Percentiles rank a stretch among this genome's conserved stretches.
Evolutionary conservation across 2,329 filamentous ascomycete species (phyloP).

Genomic region (Ophiostoma himal-ulmi): DNA sequence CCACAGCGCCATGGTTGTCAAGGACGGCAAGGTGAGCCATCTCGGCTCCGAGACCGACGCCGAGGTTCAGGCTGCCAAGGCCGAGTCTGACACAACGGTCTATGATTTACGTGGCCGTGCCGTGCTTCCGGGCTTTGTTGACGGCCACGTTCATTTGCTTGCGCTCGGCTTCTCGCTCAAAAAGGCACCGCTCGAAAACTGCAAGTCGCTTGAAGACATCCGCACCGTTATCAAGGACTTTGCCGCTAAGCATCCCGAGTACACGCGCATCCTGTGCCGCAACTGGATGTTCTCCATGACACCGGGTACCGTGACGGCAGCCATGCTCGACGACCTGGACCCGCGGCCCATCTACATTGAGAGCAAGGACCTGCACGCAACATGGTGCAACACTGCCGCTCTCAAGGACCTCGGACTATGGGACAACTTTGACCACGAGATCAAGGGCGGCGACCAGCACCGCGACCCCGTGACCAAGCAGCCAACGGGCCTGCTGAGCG

Average conservation of each 20-base stretch:
- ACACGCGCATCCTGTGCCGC: constrained; percentile 45
- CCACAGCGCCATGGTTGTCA: constrained; percentile 36
- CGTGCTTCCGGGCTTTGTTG: constrained; percentile 51
- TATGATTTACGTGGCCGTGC: constrained; percentile 37
- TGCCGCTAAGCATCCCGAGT: constrained; percentile 41
- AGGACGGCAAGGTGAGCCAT: constrained; percentile 34
- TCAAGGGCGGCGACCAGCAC: constrained; percentile 46
- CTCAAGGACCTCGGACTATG: constrained; percentile 46
- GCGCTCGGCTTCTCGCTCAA: constrained; percentile 49
- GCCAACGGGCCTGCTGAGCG: constrained; percentile 46
- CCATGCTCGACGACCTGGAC: constrained; percentile 47
- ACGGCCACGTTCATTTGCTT: constrained; percentile 54
- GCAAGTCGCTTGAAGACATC: constrained; percentile 46
- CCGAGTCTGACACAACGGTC: constrained; percentile 24
- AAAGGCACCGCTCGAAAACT: constrained; percentile 44
- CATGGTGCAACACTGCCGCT: constrained; percentile 50
- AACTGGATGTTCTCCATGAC: constrained; percentile 56
- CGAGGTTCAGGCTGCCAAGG: constrained; percentile 30
- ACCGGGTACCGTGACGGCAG: constrained; percentile 42
- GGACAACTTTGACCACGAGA: constrained; percentile 35
- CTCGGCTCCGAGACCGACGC: constrained; percentile 35
- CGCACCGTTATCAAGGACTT: constrained; percentile 40
- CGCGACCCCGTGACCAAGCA: constrained; percentile 41
- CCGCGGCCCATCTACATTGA: constrained; percentile 48
- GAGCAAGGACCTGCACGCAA: constrained; percentile 51